Evolutionary conservation across 768 basidiomycete species (phyloP), one percentile per base, ranked within the genome.

Genomic region (Russula lepida): DNA sequence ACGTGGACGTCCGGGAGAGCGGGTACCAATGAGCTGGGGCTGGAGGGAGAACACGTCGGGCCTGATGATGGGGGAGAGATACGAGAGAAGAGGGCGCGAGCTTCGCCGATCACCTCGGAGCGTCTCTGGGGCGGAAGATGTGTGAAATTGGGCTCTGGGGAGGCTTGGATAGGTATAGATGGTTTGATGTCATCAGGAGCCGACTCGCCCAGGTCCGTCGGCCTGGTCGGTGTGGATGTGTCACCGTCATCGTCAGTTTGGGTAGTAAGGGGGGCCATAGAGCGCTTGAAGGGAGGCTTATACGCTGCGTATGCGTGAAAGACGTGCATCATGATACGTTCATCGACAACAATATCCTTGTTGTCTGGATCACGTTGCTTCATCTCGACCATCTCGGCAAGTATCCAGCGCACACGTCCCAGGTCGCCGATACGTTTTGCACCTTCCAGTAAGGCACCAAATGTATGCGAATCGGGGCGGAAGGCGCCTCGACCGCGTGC

Each of bases 251-350:
- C 48, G 15, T 60, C 48, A 11, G 75, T 73, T 49, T 54, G 50
- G 35, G 15, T 12, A 9, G 79, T 71, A 11, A 83, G 49, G 57
- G 75, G 74, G 8, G 85, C 79, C 13, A 76, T 71, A 4, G 74
- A 72, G 50, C 86, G 77, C 51, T 70, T 75, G 71, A 92, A 86
- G 0, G 88, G 84, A 2, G 88, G 85, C 43, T 76, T 78, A 74
- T 92, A 94, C 3, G 88, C 75, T 0, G 91, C 84, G 73, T 98
- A 97, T 0, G 91, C 79, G 72, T 95, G 88, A 72, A 98, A 94
- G 32, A 95, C 73, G 67, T 90, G 88, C 68, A 80, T 79, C 85
- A 97, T 85, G 46, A 88, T 75, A 64, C 85, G 81, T 58, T 88
- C 85, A 63, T 89, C 79, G 23, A 82, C 71, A 19, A 71, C 69